A percentile compares a stretch with the other conserved stretches of the same genome.
Conservation (phyloP, 139 green algal species). For the Chlorella sp. region DNA sequence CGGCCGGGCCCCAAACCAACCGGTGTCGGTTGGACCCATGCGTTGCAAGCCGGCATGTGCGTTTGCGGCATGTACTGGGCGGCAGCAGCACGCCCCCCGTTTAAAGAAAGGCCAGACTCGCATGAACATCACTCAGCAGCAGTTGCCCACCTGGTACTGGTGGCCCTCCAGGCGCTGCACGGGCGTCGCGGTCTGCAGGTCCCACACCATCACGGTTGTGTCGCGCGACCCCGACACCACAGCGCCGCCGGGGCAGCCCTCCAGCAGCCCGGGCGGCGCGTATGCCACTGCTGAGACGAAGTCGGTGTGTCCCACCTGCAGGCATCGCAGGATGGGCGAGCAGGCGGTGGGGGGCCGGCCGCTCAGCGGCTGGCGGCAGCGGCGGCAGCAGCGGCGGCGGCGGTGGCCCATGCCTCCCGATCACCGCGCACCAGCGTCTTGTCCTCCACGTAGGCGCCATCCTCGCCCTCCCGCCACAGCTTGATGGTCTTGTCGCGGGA, state of each 20-base stretch:
- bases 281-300: slow-evolving; percentile 84
- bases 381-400: too few species aligned
- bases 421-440: slow-evolving; percentile 24
- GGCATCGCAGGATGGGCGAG: too few species aligned
- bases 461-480: slow-evolving; percentile 49
- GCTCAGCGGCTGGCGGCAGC: too few species aligned
- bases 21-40: not conserved
- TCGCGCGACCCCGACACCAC: slow-evolving; percentile 90
- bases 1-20: too few species aligned
- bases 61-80: too few species aligned
- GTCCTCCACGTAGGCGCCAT: slow-evolving; percentile 3
- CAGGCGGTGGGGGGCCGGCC: too few species aligned
- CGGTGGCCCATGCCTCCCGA: not conserved
- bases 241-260: slow-evolving; percentile 49
- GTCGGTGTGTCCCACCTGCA: slow-evolving; percentile 82
- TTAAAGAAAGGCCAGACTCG: too few species aligned
- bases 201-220: slow-evolving; percentile 85
- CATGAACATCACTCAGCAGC: too few species aligned
- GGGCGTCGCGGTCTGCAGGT: slow-evolving; percentile 50
- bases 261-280: slow-evolving; percentile 41
- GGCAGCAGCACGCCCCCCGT: too few species aligned
- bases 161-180: slow-evolving; percentile 77
- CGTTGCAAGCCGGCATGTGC: too few species aligned
- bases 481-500: slow-evolving; percentile 80
- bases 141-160: slow-evolving; percentile 72